Conservation (phyloP, 2,329 filamentous ascomycete genomes). For the Paraconiothyrium brasiliense region DNA sequence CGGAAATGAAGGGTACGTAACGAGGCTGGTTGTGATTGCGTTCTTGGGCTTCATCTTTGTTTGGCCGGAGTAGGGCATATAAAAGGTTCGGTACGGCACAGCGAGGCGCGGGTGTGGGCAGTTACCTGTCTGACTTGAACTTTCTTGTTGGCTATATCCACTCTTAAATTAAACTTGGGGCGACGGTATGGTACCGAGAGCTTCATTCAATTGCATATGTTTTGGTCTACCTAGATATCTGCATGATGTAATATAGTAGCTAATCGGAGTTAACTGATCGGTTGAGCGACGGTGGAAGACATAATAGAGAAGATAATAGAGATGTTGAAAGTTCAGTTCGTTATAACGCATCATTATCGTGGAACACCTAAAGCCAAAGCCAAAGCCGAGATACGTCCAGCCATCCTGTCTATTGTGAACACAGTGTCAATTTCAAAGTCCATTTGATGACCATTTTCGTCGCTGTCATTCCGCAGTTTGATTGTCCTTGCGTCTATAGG, state of each 20-base stretch:
- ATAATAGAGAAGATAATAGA: background rate
- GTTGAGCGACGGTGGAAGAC: background rate
- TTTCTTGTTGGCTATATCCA: conserved; percentile 7
- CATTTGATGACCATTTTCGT: background rate
- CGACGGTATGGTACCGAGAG: background rate
- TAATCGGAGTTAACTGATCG: background rate
- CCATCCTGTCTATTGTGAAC: conserved; percentile 1
- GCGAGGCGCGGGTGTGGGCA: conserved; percentile 1
- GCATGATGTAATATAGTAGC: conserved; percentile 2
- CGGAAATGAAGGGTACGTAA: conserved; percentile 22
- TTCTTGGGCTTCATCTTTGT: conserved; percentile 7
- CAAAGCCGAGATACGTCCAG: background rate
- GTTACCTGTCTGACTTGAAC: background rate
- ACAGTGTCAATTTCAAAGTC: background rate
- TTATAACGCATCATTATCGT: background rate
- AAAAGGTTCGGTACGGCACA: conserved; percentile 8
- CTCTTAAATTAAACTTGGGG: background rate
- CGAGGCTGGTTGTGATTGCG: background rate
- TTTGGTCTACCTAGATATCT: conserved; percentile 1
- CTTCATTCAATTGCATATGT: conserved; percentile 11
- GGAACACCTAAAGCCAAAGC: background rate
- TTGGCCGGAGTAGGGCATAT: background rate
- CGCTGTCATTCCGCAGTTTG: background rate
- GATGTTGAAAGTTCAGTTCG: background rate
- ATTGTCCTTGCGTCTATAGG: conserved; percentile 8